These are phyloP conservation scores for Colletotrichum lupini DNA, from an alignment of 2,329 filamentous ascomycete species.

Conservation along the genomic window DNA sequence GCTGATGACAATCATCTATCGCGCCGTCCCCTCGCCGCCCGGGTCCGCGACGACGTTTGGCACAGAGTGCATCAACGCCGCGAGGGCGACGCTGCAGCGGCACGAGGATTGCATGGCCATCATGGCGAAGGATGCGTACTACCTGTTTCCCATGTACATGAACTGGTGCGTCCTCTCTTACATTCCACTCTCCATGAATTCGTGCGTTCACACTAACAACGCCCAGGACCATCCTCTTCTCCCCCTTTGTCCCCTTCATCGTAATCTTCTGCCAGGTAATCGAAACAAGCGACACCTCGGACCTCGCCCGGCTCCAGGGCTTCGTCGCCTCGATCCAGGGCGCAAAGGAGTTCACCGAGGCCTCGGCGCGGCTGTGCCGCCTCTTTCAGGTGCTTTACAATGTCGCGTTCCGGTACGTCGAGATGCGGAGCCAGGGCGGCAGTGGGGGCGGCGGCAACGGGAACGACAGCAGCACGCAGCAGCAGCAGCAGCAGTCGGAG, in stretches of 20 bases:
- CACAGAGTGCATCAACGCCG: slow-evolving; percentile 54
- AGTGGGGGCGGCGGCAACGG: too few relatives aligned
- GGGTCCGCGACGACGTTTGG: slow-evolving; percentile 49
- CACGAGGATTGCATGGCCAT: slow-evolving; percentile 54
- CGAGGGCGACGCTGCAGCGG: slow-evolving; percentile 52
- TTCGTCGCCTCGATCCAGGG: slow-evolving; percentile 63
- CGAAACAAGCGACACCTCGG: slow-evolving; percentile 54
- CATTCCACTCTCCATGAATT: too few relatives aligned
- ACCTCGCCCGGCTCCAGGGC: slow-evolving; percentile 58
- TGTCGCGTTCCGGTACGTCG: slow-evolving; percentile 68
- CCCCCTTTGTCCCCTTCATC: slow-evolving; percentile 65
- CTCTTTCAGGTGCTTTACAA: slow-evolving; percentile 69
- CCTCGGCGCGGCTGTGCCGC: slow-evolving; percentile 64
- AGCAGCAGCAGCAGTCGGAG: slow-evolving; percentile 39
- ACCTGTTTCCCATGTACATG: slow-evolving; percentile 52
- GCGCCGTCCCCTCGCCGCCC: slow-evolving; percentile 47
- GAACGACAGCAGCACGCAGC: background rate
- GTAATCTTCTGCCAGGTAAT: slow-evolving; percentile 63
- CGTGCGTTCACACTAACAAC: background rate
- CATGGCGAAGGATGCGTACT: slow-evolving; percentile 48
- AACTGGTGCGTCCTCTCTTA: slow-evolving; percentile 50
- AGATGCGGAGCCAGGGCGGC: slow-evolving; percentile 53
- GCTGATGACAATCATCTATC: slow-evolving; percentile 54
- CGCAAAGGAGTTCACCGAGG: slow-evolving; percentile 56
- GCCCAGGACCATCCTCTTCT: slow-evolving; percentile 57